Base-by-base conservation (phyloP, 2,329 filamentous ascomycete genomes). In the Simplicillium sp. region DNA sequence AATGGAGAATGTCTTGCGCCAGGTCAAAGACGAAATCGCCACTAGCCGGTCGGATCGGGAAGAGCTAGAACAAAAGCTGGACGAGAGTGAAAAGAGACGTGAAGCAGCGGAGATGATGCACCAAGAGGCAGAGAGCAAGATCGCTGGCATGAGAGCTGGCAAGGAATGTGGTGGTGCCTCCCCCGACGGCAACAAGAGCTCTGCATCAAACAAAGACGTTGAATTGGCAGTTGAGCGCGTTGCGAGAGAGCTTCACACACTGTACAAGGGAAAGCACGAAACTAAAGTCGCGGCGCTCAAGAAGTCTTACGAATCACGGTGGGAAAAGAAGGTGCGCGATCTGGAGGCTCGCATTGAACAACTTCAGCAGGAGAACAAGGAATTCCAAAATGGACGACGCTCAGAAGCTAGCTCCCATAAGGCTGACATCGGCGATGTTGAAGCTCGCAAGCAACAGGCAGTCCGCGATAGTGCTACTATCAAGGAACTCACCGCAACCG, bases 261-360 rank as follows among this genome's bases (percentile, higher is more conserved):
- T 95, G 11, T 98, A 98, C 74, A 97, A 96, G 67, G 81, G 84
- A 57, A 98, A 98, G 66, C 92, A 98, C 59, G 90, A 97, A 67
- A 87, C 82, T 47, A 98, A 98, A 68, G 90, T 97, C 35, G 77
- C 86, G 1, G 90, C 89, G 4, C 71, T 98, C 48, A 97, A 83
- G 66, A 82, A 82, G 64, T 82, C 76, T 46, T 84, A 97, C 64
- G 87, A 96, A 60, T 76, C 77, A 36, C 81, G 90, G 41, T 92
- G 87, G 77, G 87, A 94, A 62, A 94, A 94, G 71, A 86, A 84
- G 55, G 77, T 90, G 42, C 77, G 77, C 40, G 85, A 90, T 52
- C 75, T 95, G 3, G 85, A 94, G 61, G 59, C 61, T 14, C 80
- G 79, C 46, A 70, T 94, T 34, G 79, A 80, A 36, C 76, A 83